Evolutionary conservation across 371 early-diverging fungal species (phyloP), one percentile per base, ranked within the genome.

Genomic region (Synchytrium microbalum): DNA sequence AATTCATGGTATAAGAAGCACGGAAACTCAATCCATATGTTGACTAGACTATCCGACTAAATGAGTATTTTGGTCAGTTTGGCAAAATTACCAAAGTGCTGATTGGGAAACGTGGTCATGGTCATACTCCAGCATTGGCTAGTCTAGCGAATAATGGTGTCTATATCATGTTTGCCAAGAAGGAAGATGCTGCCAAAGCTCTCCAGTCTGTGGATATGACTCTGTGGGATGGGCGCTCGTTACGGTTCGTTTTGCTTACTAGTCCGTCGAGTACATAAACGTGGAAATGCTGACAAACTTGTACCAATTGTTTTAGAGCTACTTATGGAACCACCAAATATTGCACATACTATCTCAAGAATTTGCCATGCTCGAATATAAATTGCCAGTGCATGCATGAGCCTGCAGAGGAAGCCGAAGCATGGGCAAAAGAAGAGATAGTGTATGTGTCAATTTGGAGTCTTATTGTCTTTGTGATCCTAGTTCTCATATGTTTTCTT

Each of bases 311-410:
- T 67, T 8, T 19, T 31, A 76, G 81, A 55, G 93, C 92, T 2
- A 90, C 94, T 0, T 92, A 90, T 79, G 98, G 98, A 28, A 95
- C 96, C 19, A 98, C 96, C 33, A 95, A 96, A 73, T 98, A 98
- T 73, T 98, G 98, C 73, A 87, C 95, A 10, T 92, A 89, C 71
- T 98, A 91, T 72, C 75, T 98, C 53, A 88, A 92, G 27, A 89
- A 87, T 67, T 88, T 91, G 76, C 72, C 84, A 1, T 98, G 98
- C 71, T 94, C 90, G 66, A 95, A 93, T 68, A 88, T 91, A 10
- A 86, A 84, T 5, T 98, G 98, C 73, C 85, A 92, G 79, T 95
- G 92, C 69, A 72, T 96, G 59, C 98, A 98, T 75, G 96, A 96
- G 70, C 92, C 89, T 27, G 95, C 92, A 0, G 93, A 95, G 65